Base-by-base conservation (phyloP, 495 filamentous ascomycete species). In the Letharia columbiana region DNA sequence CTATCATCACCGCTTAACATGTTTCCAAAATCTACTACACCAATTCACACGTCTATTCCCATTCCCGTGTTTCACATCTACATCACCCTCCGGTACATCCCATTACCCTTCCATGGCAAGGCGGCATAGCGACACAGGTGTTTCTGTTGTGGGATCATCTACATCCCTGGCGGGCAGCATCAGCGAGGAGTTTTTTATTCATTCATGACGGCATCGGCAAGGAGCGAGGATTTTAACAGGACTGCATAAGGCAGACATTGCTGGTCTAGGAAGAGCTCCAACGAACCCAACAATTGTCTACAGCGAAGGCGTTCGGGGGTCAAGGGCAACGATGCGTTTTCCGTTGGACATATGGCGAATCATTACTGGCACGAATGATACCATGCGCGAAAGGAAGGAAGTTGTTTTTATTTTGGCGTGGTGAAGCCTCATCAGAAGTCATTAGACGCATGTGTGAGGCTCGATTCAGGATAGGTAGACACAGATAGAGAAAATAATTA, bases 241-340 rank as follows among this genome's bases (percentile, higher is more conserved):
- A 52, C 58, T 56, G 65, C 52, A 64, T 62, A 45, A 35, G 41
- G 64, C 39, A 64, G 65, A 61, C 65, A 50, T 64, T 66, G 68
- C 63, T 70, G 68, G 68, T 62, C 47, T 52, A 70, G 68, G 68
- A 70, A 70, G 68, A 60, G 68, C 68, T 70, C 68, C 68, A 61
- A 63, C 61, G 60, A 62, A 49, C 61, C 65, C 64, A 70, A 65
- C 52, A 35, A 63, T 31, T 57, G 68, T 56, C 52, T 45, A 50
- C 35, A 70, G 68, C 68, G 64, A 67, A 62, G 68, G 68, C 65
- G 68, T 67, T 65, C 44, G 40, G 57, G 59, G 31, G 17, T 54
- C 41, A 56, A n/a, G 39, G 11, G 31, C 39, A 54, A 56, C 41
- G 42, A 57, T 47, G 42, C 58, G 12, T 50, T 61, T 39, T 23